Conservation (phyloP, 2,329 filamentous ascomycete genomes). For the Botrytis squamosa region DNA sequence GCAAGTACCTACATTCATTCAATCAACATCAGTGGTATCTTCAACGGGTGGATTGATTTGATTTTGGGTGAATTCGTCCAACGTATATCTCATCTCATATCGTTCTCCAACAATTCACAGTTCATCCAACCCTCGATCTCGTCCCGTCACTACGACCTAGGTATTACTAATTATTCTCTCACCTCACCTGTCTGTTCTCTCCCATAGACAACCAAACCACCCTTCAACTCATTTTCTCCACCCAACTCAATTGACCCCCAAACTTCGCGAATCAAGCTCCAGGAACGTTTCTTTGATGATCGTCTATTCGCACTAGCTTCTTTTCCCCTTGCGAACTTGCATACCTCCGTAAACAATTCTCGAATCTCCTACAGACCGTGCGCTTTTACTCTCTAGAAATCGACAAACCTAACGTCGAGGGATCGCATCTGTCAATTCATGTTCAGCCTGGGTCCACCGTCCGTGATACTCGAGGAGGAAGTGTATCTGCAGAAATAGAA, state of each 20-base stretch:
- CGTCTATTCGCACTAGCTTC: conserved; percentile 19
- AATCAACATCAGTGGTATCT: background rate
- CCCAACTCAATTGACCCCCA: conserved; percentile 1
- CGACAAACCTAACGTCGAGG: conserved; percentile 26
- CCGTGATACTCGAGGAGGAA: conserved; percentile 32
- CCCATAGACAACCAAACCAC: background rate
- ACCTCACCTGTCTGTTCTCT: conserved; percentile 1
- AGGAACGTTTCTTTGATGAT: conserved; percentile 16
- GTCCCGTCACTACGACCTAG: background rate
- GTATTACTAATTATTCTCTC: background rate
- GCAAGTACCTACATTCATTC: background rate
- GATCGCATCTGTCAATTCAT: conserved; percentile 34
- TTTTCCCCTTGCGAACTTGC: conserved; percentile 17
- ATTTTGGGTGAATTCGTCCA: background rate
- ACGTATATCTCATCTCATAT: background rate
- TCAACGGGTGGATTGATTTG: background rate
- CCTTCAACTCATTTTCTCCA: conserved; percentile 12
- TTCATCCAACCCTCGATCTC: conserved; percentile 6
- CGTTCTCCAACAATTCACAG: background rate
- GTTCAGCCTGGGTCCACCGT: conserved; percentile 27
- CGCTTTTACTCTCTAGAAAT: conserved; percentile 10
- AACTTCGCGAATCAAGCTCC: conserved; percentile 14
- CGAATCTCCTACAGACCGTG: conserved; percentile 18
- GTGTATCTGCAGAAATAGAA: conserved; percentile 27
- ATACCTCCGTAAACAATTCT: conserved; percentile 19